phyloP scores from a whole-genome alignment of 257 asterid genomes.

The Przewalskia tangutica region DNA sequence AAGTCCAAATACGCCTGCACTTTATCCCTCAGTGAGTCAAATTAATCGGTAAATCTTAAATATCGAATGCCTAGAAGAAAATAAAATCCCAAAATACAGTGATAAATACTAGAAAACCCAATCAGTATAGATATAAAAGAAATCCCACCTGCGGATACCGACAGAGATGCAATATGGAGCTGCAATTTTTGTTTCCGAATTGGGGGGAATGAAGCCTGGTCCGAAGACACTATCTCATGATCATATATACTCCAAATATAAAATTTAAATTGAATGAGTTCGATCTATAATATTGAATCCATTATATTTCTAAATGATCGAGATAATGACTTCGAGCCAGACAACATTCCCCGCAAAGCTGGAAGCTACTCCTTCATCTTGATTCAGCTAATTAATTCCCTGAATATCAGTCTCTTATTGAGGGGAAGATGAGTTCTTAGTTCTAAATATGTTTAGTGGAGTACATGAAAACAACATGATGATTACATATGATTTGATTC shows the following conservation, averaged over 20 bases:
- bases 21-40: background rate
- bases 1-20: background rate
- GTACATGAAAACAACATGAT: slow-evolving; percentile 12
- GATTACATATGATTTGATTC: slow-evolving; percentile 25
- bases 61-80: background rate
- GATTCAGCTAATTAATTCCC: background rate
- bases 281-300: background rate
- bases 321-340: slow-evolving; percentile 33
- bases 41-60: too few species aligned
- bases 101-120: background rate
- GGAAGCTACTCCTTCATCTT: slow-evolving; percentile 5
- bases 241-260: background rate
- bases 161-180: background rate
- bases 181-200: background rate
- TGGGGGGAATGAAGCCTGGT: slow-evolving; percentile 72
- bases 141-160: background rate
- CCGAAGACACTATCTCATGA: slow-evolving; percentile 25
- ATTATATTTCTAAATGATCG: background rate
- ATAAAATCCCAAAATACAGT: background rate
- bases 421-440: background rate
- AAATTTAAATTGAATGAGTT: background rate
- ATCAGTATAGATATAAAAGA: background rate
- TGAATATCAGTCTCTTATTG: background rate
- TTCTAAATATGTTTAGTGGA: background rate
- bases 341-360: slow-evolving; percentile 43